Base-by-base conservation (phyloP, 176 grass and related monocot genomes). In the Calamus simplicifolius region DNA sequence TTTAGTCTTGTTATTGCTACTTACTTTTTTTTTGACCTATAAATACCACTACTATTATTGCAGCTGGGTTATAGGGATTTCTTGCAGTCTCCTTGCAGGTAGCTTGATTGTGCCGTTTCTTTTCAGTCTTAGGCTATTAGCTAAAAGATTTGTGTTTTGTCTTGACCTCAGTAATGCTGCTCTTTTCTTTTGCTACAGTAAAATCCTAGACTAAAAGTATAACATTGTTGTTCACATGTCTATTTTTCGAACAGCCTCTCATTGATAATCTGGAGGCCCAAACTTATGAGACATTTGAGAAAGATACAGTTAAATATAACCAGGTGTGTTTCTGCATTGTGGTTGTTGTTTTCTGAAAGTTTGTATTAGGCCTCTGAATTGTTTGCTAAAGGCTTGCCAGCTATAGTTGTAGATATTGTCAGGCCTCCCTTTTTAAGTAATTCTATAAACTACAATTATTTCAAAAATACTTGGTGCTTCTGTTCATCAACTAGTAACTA, bases 191-290 rank as follows among this genome's bases (percentile, higher is more conserved):
- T 13, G 35, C 10, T 43, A 43, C 1, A 12, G 8, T 12, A 43
- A 13, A 43, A 43, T 43, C 7, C 8, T 43, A 12, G 12, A 43
- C 35, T 43, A 43, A 10, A 43, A 12, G 35, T 43, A 8, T 43
- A 43, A 43, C 10, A 7, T 43, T 43, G 35, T 43, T 43, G 35
- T 43, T 43, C 8, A 43, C 35, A 43, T 13, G 35, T 62, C 31
- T 31, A n/a, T 56, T 72, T 5, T 64, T 56, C 16, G 5, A 70
- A 29, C 84, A 98, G 94, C 94, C 94, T 81, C 72, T 98, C 28
- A 98, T 98, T 88, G 94, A 98, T 83, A 98, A 98, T 89, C 70
- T 98, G 58, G 94, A 98, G 76, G 94, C 94, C 76, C 94, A 98
- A 61, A 98, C 94, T n/a, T 98, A 98, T 2, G 94, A 98, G 74